Conservation (phyloP, 495 filamentous ascomycete genomes). For the Penicillium canescens region DNA sequence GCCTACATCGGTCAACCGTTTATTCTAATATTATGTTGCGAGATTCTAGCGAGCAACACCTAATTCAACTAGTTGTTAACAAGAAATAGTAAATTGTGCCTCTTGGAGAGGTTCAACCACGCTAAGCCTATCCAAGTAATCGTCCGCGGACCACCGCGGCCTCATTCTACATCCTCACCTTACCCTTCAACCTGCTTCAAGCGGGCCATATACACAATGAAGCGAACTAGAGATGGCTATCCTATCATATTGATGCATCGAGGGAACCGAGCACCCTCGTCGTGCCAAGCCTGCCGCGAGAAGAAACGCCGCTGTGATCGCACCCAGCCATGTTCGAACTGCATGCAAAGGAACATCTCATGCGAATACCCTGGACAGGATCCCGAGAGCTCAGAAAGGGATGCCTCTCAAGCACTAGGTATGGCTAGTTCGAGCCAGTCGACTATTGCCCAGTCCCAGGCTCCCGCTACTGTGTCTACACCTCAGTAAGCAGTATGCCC, state of each 20-base stretch:
- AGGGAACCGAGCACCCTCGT: conserved; percentile 20
- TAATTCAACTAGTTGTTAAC: too few species aligned
- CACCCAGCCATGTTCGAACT: conserved; percentile 31
- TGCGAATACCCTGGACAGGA: conserved; percentile 19
- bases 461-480: background rate
- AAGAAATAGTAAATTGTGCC: too few species aligned
- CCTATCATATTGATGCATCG: conserved; percentile 12
- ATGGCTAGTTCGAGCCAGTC: background rate
- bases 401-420: background rate
- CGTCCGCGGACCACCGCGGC: conserved; percentile 12
- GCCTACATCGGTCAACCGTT: background rate
- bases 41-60: background rate
- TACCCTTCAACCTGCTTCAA: background rate
- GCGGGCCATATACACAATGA: conserved; percentile 14
- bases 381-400: background rate
- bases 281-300: conserved; percentile 25
- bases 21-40: background rate
- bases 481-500: background rate
- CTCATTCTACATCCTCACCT: background rate
- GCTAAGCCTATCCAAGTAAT: conserved; percentile 2
- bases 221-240: conserved; percentile 15
- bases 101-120: background rate
- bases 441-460: background rate
- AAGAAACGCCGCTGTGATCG: conserved; percentile 32
- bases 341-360: conserved; percentile 16